Base-by-base conservation (phyloP, 257 asterid genomes). In the Haberlea rhodopensis region DNA sequence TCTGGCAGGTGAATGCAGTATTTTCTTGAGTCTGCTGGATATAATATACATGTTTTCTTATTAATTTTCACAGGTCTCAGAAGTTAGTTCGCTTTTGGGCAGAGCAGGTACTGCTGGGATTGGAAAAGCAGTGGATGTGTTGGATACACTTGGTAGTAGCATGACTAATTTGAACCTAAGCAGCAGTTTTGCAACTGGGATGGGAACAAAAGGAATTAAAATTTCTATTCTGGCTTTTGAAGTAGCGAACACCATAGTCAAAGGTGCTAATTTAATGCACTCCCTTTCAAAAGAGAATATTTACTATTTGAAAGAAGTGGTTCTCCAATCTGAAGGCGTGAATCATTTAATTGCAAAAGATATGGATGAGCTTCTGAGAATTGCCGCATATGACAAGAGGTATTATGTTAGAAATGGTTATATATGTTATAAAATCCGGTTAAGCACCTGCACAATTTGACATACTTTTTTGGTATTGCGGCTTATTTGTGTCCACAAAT, bases 101-200 rank as follows among this genome's bases (percentile, higher is more conserved):
- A 84, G 94, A 80, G 96, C 97, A 43, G 95, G 97, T 60, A 85
- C 89, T 0, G 91, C 54, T 15, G 90, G 98, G 71, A 70, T 88
- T 8, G 96, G 88, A 9, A 92, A 89, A 80, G 97, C 97, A 45
- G 96, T 89, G 3, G 95, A 92, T 63, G 97, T 92, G 67, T 66
- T 89, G 81, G 97, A 89, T 73, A 89, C 99, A 15, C 91, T 92
- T 31, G 96, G 99, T 69, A 92, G 99, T 74, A 87, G 95, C 87
- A 85, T 92, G 99, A 85, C 94, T 46, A 92, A 85, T 69, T 79
- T 92, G 82, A 89, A 86, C 75, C 82, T 80, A 32, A 82, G 94
- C 67, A 57, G 94, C 53, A 90, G 91, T 58, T 87, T 92, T 85
- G 90, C 89, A 28, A 81, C 96, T 1, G 96, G 96, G 73, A 77